A percentile compares a stretch with the other conserved stretches of the same genome.
Conservation (phyloP, 228 moss, liverwort and hornwort genomes). For the Sphagnum fallax region DNA sequence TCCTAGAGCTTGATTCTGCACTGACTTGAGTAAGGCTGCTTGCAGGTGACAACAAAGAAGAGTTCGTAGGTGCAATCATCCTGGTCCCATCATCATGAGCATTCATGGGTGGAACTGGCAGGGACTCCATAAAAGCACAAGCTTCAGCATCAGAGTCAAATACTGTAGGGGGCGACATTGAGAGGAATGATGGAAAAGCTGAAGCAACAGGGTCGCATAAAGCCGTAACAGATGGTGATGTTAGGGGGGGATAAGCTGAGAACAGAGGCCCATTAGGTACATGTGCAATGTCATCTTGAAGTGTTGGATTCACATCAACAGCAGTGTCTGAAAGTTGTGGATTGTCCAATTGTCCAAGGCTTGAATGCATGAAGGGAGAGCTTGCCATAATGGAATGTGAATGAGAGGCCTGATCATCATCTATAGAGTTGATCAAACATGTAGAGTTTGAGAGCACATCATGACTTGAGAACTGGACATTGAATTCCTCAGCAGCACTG, state of each 20-base stretch:
- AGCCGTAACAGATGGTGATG: background rate
- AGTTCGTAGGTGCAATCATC: background rate
- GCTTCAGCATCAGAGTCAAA: conserved; percentile 1
- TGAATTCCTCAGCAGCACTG: conserved; percentile 8
- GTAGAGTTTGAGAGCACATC: conserved; percentile 18
- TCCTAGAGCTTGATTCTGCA: conserved; percentile 23
- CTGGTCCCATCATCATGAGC: background rate
- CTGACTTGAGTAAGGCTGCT: conserved; percentile 34
- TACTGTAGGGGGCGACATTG: background rate
- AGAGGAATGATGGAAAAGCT: background rate
- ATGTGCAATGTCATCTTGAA: background rate
- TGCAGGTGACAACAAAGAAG: conserved; percentile 15
- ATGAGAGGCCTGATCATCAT: conserved; percentile 14
- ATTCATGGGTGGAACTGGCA: background rate
- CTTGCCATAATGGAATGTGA: conserved; percentile 32
- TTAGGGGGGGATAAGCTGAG: background rate
- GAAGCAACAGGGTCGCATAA: background rate
- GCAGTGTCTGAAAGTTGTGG: no score
- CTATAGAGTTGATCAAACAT: conserved; percentile 15
- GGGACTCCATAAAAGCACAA: background rate
- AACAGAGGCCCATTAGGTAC: background rate
- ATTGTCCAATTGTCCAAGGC: background rate
- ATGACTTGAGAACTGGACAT: conserved; percentile 19
- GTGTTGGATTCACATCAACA: background rate
- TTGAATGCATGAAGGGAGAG: conserved; percentile 8